phyloP scores from a whole-genome alignment of 805 yeast genomes.

The Teunomyces funiuensis region DNA sequence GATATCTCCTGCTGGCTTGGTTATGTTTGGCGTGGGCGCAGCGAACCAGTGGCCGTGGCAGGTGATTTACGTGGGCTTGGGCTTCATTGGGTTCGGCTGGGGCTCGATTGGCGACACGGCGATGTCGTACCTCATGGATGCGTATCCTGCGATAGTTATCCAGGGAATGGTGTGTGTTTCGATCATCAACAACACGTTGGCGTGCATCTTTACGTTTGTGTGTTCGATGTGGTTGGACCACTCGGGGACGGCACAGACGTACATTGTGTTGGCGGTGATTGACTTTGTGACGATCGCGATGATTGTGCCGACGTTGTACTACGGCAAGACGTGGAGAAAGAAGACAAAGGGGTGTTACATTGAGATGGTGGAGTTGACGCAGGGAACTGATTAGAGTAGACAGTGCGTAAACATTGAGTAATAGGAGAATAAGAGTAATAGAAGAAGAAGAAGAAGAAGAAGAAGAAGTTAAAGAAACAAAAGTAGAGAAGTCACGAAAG shows the following conservation, averaged over 20 bases:
- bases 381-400: conserved; percentile 10
- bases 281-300: conserved; percentile 33
- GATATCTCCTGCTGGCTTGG: conserved; percentile 34
- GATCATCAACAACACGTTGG: conserved; percentile 37
- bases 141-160: conserved; percentile 41
- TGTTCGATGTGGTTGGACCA: conserved; percentile 40
- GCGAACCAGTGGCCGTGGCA: conserved; percentile 38
- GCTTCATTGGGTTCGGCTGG: conserved; percentile 37
- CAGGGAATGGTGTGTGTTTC: conserved; percentile 42
- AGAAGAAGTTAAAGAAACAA: no score
- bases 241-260: conserved; percentile 37
- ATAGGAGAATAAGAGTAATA: background rate
- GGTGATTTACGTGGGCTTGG: conserved; percentile 39
- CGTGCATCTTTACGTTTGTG: conserved; percentile 38
- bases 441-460: no score
- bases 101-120: conserved; percentile 41
- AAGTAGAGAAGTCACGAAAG: background rate
- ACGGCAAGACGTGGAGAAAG: conserved; percentile 33
- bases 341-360: conserved; percentile 25
- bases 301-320: conserved; percentile 30
- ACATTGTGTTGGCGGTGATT: conserved; percentile 35
- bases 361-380: conserved; percentile 15
- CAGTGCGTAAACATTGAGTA: background rate
- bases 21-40: conserved; percentile 39
- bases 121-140: conserved; percentile 40